A percentile compares a stretch with the other conserved stretches of the same genome.
These are phyloP conservation scores for Acanthamoeba royreba DNA, from an alignment of 208 protist species.

Conservation along the genomic window DNA sequence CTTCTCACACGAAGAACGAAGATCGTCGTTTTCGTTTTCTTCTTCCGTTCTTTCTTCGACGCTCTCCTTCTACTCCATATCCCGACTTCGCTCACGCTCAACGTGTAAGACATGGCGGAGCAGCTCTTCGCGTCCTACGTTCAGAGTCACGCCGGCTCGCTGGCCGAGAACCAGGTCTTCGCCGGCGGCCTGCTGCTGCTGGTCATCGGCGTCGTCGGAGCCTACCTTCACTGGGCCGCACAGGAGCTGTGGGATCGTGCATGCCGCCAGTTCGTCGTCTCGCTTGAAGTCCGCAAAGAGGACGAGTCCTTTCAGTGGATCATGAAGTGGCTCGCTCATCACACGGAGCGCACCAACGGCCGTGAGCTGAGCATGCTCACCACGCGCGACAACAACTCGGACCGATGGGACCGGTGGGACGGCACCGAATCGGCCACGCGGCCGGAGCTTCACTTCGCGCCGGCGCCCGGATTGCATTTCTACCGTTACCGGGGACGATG, in stretches of 20 bases:
- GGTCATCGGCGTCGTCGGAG: not conserved
- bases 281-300: not conserved
- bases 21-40: too few species aligned
- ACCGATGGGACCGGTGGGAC: not conserved
- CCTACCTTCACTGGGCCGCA: not conserved
- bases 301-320: not conserved
- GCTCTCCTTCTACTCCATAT: too few species aligned
- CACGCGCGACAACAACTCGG: not conserved
- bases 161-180: not conserved
- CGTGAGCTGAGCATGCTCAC: not conserved
- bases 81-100: too few species aligned
- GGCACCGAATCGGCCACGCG: not conserved
- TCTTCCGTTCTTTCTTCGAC: too few species aligned
- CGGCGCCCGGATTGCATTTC: not conserved
- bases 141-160: not conserved
- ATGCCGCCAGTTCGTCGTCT: not conserved
- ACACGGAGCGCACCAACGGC: not conserved
- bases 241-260: not conserved
- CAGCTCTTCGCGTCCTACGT: not conserved
- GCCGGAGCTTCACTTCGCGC: not conserved
- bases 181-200: not conserved
- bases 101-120: too few species aligned
- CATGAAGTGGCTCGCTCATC: not conserved
- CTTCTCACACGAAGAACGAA: too few species aligned
- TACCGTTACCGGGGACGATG: not conserved